Conservation (phyloP, 495 filamentous ascomycete species). For the Aspergillus kassunensis region DNA sequence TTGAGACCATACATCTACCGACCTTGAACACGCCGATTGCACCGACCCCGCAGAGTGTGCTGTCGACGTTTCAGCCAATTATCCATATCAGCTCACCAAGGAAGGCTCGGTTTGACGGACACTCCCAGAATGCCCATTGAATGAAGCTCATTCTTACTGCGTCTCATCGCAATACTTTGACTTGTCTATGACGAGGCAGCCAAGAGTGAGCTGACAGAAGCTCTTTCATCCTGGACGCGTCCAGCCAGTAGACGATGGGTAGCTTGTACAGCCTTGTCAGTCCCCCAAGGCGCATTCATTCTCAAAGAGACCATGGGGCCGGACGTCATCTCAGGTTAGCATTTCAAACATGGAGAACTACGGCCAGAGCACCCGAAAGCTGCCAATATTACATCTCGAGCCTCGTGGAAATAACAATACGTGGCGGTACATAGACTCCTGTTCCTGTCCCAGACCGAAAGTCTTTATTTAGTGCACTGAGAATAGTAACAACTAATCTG, state of each 20-base stretch:
- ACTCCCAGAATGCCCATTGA: not conserved
- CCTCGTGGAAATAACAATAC: not conserved
- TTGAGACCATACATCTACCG: no score
- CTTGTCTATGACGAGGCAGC: not conserved
- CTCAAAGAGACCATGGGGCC: not conserved
- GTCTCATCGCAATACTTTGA: not conserved
- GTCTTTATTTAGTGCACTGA: no score
- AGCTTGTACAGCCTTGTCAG: not conserved
- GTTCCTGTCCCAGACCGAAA: not conserved
- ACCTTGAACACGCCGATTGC: no score
- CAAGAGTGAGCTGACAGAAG: not conserved
- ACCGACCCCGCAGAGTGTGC: slow-evolving; percentile 5
- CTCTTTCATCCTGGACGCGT: not conserved
- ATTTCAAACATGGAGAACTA: not conserved
- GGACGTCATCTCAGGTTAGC: no score
- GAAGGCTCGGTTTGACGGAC: not conserved
- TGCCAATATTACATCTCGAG: not conserved
- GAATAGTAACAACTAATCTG: slow-evolving; percentile 3
- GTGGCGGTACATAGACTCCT: not conserved
- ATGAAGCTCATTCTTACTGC: not conserved
- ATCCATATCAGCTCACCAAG: not conserved
- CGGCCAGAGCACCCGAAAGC: not conserved
- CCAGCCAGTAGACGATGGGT: not conserved
- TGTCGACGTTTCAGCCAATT: not conserved
- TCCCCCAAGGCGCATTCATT: not conserved